Conservation (phyloP, 2,329 filamentous ascomycete genomes). For the Neocatenulostroma microsporum region DNA sequence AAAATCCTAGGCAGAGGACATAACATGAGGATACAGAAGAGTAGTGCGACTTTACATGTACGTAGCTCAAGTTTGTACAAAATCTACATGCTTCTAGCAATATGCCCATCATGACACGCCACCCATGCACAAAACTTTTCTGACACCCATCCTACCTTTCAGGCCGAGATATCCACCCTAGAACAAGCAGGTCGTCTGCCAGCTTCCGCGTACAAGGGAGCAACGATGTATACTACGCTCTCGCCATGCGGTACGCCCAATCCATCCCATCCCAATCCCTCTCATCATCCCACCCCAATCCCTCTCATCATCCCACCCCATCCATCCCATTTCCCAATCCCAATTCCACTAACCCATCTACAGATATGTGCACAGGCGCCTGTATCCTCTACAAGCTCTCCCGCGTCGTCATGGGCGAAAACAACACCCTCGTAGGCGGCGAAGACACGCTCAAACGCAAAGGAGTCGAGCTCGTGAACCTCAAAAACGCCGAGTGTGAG, state of each 20-base stretch:
- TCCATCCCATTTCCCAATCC: no score
- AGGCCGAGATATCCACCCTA: conserved; percentile 71
- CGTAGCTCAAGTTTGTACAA: no score
- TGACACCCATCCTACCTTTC: no score
- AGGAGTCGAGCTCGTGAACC: conserved; percentile 65
- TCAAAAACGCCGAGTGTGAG: conserved; percentile 58
- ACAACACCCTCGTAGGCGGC: conserved; percentile 65
- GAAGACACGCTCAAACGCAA: conserved; percentile 61
- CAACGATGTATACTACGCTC: conserved; percentile 77
- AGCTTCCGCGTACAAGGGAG: conserved; percentile 58
- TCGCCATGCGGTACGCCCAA: conserved; percentile 72
- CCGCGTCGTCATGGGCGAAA: conserved; percentile 70
- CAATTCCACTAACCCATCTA: no score
- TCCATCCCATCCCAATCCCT: no score
- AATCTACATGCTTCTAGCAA: no score
- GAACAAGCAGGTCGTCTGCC: conserved; percentile 66
- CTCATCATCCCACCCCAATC: no score
- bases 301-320: no score
- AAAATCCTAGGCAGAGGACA: conserved; percentile 63
- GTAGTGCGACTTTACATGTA: conserved; percentile 64
- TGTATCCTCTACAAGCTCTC: conserved; percentile 68
- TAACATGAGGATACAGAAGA: conserved; percentile 67
- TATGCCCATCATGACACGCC: no score
- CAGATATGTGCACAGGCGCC: conserved; percentile 75
- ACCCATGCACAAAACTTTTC: no score